Evolutionary conservation across 345 rosid species (phyloP), one percentile per base, ranked within the genome.

Genomic region (Cochlearia excelsa): DNA sequence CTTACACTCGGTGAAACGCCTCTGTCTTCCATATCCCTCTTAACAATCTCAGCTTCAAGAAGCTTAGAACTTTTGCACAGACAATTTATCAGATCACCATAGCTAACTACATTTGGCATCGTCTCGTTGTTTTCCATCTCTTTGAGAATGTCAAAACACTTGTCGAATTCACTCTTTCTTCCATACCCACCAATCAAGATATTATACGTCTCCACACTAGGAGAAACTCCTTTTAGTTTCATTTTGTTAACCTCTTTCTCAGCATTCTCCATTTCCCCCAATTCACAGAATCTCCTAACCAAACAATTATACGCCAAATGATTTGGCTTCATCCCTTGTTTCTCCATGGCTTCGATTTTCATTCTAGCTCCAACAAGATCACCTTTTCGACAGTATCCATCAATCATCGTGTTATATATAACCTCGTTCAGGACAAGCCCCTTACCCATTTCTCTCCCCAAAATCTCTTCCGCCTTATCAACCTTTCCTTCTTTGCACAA

Each of bases 11-110:
- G 87, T 51, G 52, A 56, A 65, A 84, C 74, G 30, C 86, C 88
- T 69, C 85, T 79, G 33, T 49, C 69, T 53, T 72, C 61, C 92
- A 84, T 83, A 70, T 88, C 88, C 49, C 76, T 66, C 40, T 80
- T 74, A 30, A 83, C 65, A n/a, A 84, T 61, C 70, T 88, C 84
- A 8, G 87, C 93, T 82, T 88, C 96, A 35, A 83, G 82, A 74
- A 79, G 82, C 74, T 77, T 92, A 34, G 80, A 82, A 41, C 77
- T 63, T 57, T 83, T 92, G 76, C 90, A 84, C 46, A 88, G 70
- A 67, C 83, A 68, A 49, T 92, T 74, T 57, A 92, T 80, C 28
- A 92, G 82, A 54, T 84, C 81, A 11, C 93, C 90, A 46, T 81
- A 92, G 72, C 81, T 86, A 44, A 75, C 75, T 27, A 74, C 87